Evolutionary conservation across 306 rosid genomes (phyloP).

Genomic region (Trifolium fragiferum): DNA sequence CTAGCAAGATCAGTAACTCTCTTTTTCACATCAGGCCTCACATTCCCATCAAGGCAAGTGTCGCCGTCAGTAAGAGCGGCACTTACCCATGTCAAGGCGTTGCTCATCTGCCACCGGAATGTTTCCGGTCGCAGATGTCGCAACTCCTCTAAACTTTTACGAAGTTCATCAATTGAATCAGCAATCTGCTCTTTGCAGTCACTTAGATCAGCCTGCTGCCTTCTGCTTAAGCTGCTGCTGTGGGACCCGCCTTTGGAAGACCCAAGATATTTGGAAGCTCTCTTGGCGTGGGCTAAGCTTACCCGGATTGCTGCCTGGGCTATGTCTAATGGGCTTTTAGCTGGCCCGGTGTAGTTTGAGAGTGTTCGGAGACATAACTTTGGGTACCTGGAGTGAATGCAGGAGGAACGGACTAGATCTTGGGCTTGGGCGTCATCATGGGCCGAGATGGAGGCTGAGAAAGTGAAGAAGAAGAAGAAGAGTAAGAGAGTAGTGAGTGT

Average conservation of each 20-base stretch:
- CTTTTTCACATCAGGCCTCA: constrained; percentile 53
- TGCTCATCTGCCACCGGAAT: constrained; percentile 73
- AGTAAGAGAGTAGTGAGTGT: constrained; percentile 25
- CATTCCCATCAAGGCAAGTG: constrained; percentile 72
- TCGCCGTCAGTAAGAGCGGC: constrained; percentile 80
- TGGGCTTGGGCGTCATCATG: constrained; percentile 34
- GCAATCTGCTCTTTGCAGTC: constrained; percentile 77
- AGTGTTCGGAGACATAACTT: constrained; percentile 68
- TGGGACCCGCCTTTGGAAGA: background rate
- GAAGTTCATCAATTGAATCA: constrained; percentile 69
- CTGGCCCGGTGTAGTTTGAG: constrained; percentile 56
- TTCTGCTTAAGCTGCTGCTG: background rate
- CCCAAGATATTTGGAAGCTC: constrained; percentile 43
- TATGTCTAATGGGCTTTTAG: constrained; percentile 57
- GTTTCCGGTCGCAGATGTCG: constrained; percentile 57
- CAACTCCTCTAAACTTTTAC: constrained; percentile 56
- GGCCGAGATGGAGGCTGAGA: background rate
- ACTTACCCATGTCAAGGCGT: constrained; percentile 85
- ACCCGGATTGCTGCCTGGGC: constrained; percentile 65
- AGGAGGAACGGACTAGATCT: constrained; percentile 70
- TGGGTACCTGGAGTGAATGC: constrained; percentile 75
- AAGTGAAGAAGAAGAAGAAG: background rate
- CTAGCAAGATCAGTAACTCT: constrained; percentile 56
- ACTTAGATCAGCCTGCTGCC: constrained; percentile 54
- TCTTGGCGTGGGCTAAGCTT: constrained; percentile 59